A percentile compares a stretch with the other conserved stretches of the same genome.
These are phyloP conservation scores for Solanum virginianum DNA, from an alignment of 257 asterid genomes.

Conservation along the genomic window DNA sequence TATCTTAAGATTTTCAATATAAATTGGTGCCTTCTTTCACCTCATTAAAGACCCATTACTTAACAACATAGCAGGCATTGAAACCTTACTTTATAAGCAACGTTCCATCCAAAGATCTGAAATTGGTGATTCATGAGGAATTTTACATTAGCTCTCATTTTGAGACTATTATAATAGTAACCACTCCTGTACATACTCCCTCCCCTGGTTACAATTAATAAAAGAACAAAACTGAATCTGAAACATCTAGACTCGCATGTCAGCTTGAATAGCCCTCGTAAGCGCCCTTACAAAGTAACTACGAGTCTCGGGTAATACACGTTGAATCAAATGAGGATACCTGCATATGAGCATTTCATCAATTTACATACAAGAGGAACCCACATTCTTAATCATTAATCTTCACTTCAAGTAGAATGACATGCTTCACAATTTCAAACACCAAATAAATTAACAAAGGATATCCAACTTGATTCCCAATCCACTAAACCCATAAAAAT, in stretches of 20 bases:
- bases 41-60: neutral
- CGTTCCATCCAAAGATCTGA: neutral
- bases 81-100: neutral
- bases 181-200: conserved; percentile 43
- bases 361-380: neutral
- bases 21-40: neutral
- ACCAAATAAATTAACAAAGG: neutral
- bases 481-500: neutral
- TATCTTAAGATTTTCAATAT: neutral
- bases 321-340: conserved; percentile 58
- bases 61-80: neutral
- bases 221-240: conserved; percentile 27
- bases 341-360: conserved; percentile 23
- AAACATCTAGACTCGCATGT: conserved; percentile 29
- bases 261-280: conserved; percentile 40
- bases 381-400: neutral
- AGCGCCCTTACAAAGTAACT: conserved; percentile 61
- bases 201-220: conserved; percentile 26
- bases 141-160: conserved; percentile 1
- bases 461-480: neutral
- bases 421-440: neutral
- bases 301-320: conserved; percentile 69
- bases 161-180: conserved; percentile 1
- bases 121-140: neutral
- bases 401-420: neutral